Percentiles rank a stretch among this genome's conserved stretches.
Evolutionary conservation across 116 monocot species (phyloP).

Genomic region (Phalaenopsis hybrid): DNA sequence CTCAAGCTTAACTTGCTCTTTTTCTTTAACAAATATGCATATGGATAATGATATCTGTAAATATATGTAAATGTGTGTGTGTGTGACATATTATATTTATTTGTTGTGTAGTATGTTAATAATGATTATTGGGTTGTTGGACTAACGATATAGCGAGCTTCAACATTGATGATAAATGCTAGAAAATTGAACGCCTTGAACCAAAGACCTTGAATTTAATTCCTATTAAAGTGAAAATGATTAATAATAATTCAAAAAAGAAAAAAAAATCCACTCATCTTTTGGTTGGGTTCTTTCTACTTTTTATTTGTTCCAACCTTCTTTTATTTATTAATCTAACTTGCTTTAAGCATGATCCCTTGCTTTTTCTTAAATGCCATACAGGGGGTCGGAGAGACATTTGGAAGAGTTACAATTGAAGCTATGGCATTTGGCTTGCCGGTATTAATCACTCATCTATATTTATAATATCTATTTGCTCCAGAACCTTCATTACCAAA

Average conservation of each 20-base stretch:
- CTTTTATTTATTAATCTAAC: neutral
- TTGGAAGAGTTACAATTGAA: constrained; percentile 91
- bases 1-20: neutral
- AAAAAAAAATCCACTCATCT: neutral
- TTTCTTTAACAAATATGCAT: neutral
- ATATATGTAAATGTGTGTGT: too few species aligned
- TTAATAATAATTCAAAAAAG: neutral
- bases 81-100: too few species aligned
- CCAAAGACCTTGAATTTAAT: too few species aligned
- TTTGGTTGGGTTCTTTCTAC: neutral
- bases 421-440: constrained; percentile 93
- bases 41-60: too few species aligned
- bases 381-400: constrained; percentile 89
- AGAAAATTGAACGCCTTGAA: too few species aligned
- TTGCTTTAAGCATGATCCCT: neutral
- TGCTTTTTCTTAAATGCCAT: constrained; percentile 4
- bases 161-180: too few species aligned
- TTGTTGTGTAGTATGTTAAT: too few species aligned
- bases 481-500: too few species aligned
- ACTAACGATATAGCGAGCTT: too few species aligned
- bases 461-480: neutral
- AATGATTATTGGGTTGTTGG: too few species aligned
- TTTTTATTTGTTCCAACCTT: neutral
- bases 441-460: constrained; percentile 29
- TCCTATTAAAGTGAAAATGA: neutral